Base-by-base conservation (phyloP, 2,329 filamentous ascomycete genomes). In the Zasmidium cellare region DNA sequence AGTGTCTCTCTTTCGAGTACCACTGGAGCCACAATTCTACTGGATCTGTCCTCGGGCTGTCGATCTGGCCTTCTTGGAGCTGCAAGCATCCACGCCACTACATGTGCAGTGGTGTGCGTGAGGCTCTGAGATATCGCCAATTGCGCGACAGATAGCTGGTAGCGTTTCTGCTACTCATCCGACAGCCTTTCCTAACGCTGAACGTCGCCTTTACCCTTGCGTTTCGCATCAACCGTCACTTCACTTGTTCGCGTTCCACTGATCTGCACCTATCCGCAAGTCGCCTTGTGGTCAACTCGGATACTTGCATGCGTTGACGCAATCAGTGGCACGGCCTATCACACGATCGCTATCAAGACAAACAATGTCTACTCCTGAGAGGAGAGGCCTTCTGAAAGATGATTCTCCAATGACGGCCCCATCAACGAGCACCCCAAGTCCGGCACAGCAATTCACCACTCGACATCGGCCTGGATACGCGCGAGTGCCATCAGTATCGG, bases 381-480 rank as follows among this genome's bases (percentile, higher is more conserved):
- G 58, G 47, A 61, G 55, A n/a, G 57, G 57, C 2, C 61, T 64
- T 18, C 35, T 62, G 24, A 56, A 60, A 5, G 63, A 64, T 45
- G 58, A 55, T 19, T 57, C 52, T 23, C 20, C 41, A 20, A 22
- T 46, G 6, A 28, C 55, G 12, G 46, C 46, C 6, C 49, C 53
- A 3, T 24, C 53, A 20, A 56, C 50, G 16, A 52, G 25, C 11
- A 28, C 31, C 7, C 41, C 49, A 46, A 56, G 23, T 12, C 52
- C 56, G 44, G 22, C 46, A 18, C 57, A 56, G 19, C 23, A 28
- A 44, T 53, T 52, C 22, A 62, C 67, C 9, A 28, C 58, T 46
- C 58, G 65, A 60, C 69, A 72, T 38, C 69, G 73, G 50, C 71
- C 75, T 2, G 71, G 68, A 35, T 75, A 76, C 58, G 60, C 71